Evolutionary conservation across 2,329 filamentous ascomycete species (phyloP).

Genomic region (Diplodia corticola): DNA sequence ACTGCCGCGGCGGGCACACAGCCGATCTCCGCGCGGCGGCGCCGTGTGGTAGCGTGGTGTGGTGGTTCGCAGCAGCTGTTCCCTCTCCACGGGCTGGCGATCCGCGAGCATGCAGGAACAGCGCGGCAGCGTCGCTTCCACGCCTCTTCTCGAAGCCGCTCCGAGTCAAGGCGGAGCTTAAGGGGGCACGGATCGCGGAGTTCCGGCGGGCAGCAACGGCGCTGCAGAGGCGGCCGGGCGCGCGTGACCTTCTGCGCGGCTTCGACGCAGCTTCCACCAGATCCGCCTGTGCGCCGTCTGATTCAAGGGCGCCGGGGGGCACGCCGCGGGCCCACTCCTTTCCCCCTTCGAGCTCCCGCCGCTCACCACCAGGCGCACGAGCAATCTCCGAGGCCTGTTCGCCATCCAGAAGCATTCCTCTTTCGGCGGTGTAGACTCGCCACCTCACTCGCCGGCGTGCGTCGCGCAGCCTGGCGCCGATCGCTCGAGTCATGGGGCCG

Average conservation of each 20-base stretch:
- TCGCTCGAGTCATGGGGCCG: conserved; percentile 5
- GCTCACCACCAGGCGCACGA: conserved; percentile 26
- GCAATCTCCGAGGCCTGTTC: conserved; percentile 28
- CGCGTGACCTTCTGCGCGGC: conserved; percentile 26
- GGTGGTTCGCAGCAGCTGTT: background rate
- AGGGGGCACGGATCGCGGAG: conserved; percentile 13
- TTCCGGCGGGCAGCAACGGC: conserved; percentile 15
- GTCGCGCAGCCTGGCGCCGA: conserved; percentile 7
- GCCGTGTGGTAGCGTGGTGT: background rate
- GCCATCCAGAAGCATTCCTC: conserved; percentile 21
- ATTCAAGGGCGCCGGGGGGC: conserved; percentile 26
- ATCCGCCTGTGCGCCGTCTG: conserved; percentile 38
- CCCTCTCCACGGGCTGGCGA: conserved; percentile 6
- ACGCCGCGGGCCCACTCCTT: conserved; percentile 25
- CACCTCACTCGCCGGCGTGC: conserved; percentile 11
- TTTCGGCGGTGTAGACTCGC: conserved; percentile 20
- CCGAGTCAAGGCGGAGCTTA: conserved; percentile 21
- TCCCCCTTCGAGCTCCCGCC: background rate
- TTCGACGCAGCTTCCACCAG: conserved; percentile 33
- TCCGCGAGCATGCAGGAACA: conserved; percentile 21
- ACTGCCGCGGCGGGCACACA: conserved; percentile 7
- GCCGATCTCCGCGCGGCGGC: conserved; percentile 4
- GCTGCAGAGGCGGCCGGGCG: conserved; percentile 25
- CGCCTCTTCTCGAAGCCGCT: conserved; percentile 2
- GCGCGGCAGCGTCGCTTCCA: conserved; percentile 13